Evolutionary conservation across 2,329 filamentous ascomycete species (phyloP).

Genomic region (Passalora sequoiae): DNA sequence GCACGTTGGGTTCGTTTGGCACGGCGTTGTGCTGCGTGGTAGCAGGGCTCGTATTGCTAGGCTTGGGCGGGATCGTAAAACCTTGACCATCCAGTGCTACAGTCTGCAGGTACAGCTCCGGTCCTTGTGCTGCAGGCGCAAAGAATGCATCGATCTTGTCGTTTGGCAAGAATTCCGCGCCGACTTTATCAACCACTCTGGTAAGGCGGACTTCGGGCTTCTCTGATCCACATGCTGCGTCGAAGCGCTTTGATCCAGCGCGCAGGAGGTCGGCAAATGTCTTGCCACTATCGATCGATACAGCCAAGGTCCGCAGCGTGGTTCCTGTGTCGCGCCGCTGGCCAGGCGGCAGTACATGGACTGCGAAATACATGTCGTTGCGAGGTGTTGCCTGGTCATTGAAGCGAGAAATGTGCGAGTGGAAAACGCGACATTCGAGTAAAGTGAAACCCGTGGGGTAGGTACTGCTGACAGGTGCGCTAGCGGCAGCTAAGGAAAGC

Average conservation of each 20-base stretch:
- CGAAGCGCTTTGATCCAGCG: not conserved
- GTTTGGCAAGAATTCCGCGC: not conserved
- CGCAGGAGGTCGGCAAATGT: not conserved
- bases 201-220: not conserved
- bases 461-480: too few relatives aligned
- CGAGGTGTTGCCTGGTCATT: not conserved
- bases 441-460: too few relatives aligned
- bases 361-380: constrained; percentile 4
- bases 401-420: not conserved
- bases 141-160: constrained; percentile 3
- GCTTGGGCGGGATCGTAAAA: not conserved
- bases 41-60: not conserved
- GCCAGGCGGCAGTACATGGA: constrained; percentile 1
- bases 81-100: too few relatives aligned
- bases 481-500: too few relatives aligned
- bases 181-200: not conserved
- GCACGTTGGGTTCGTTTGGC: not conserved
- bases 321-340: constrained; percentile 2
- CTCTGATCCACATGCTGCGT: not conserved
- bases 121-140: not conserved
- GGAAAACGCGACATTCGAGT: not conserved
- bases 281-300: not conserved
- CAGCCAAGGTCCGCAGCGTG: not conserved
- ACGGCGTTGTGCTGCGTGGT: not conserved
- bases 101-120: constrained; percentile 1